Percentiles rank a stretch among this genome's conserved stretches.
These are phyloP conservation scores for Mycena kentingensis DNA, from an alignment of 768 basidiomycete genomes.

Conservation along the genomic window DNA sequence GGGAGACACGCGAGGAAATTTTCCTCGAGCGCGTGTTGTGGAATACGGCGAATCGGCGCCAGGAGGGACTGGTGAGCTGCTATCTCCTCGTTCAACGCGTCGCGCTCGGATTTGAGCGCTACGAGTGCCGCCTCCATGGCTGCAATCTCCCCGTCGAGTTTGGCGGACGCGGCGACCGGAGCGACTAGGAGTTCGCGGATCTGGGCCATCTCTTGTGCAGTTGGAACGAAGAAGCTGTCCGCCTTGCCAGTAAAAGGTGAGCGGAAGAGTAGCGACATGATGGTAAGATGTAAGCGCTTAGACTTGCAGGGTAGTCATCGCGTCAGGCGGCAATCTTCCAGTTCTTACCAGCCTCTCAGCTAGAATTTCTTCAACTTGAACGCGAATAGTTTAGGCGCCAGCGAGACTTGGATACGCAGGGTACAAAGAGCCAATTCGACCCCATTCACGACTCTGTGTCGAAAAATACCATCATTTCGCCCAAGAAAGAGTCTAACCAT, in stretches of 20 bases:
- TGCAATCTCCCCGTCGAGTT: background rate
- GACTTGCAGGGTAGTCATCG: no score
- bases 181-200: background rate
- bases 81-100: background rate
- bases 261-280: no score
- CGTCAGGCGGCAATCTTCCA: no score
- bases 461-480: no score
- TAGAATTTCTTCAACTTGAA: no score
- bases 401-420: no score
- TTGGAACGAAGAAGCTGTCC: conserved; percentile 5
- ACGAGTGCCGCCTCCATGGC: background rate
- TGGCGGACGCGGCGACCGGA: background rate
- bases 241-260: background rate
- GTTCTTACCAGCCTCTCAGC: no score
- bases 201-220: background rate
- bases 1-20: conserved; percentile 5
- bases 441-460: no score
- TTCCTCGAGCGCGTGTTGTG: conserved; percentile 4
- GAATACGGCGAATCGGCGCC: conserved; percentile 8
- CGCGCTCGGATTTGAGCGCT: background rate
- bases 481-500: no score
- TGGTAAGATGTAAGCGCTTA: no score
- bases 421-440: no score
- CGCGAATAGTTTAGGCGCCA: no score
- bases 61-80: background rate